Evolutionary conservation across 176 grass and related monocot genomes (phyloP).

Genomic region (Eragrostis nindensis): DNA sequence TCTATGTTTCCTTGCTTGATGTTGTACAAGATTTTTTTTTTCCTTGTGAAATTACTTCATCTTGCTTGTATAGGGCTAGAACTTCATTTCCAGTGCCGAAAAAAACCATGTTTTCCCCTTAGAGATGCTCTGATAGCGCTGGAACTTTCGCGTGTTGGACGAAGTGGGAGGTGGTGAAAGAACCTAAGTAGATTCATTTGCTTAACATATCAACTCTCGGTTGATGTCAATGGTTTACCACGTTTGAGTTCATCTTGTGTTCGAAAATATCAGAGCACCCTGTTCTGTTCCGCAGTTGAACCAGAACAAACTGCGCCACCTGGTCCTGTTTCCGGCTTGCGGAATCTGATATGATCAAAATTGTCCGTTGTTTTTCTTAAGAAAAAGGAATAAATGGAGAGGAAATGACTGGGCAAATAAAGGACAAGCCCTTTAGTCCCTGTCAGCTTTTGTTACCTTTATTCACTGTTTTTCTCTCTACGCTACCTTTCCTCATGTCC

Average conservation of each 20-base stretch:
- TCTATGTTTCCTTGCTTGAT: background rate
- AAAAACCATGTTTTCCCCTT: background rate
- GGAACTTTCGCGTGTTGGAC: background rate
- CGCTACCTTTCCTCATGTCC: constrained; percentile 13
- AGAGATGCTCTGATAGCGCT: background rate
- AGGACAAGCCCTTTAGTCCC: background rate
- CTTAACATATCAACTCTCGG: no score
- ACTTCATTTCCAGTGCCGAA: background rate
- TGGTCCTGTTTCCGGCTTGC: background rate
- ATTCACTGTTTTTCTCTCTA: background rate
- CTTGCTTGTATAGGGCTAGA: background rate
- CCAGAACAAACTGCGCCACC: background rate
- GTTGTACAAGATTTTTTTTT: no score
- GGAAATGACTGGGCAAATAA: background rate
- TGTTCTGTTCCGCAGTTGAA: background rate
- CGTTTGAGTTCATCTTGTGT: no score
- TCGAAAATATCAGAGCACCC: constrained; percentile 15
- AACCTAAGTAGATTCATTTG: background rate
- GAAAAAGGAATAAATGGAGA: background rate
- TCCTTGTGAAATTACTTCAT: background rate
- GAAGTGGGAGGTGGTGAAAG: background rate
- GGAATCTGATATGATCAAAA: constrained; percentile 11
- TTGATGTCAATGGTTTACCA: no score
- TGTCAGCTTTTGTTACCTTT: constrained; percentile 19
- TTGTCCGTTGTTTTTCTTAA: background rate